Percentiles rank a stretch among this genome's conserved stretches.
Evolutionary conservation across 2,329 filamentous ascomycete species (phyloP).

Genomic region (Drechslerella coelobrocha): DNA sequence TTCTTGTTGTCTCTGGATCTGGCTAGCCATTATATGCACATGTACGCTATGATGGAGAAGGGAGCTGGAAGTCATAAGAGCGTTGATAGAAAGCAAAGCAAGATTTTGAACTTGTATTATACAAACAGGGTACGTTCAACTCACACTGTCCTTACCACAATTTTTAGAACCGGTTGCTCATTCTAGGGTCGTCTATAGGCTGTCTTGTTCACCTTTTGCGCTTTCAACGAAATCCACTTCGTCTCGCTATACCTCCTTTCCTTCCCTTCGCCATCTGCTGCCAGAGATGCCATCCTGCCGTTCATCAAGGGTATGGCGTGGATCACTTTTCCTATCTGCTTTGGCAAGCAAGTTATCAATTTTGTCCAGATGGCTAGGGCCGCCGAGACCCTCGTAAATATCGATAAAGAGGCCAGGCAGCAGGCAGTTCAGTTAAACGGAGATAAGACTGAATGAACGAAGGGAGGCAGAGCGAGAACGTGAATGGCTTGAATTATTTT

Average conservation of each 20-base stretch:
- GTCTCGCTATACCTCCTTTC: conserved; percentile 97
- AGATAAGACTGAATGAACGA: conserved; percentile 37
- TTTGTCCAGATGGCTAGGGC: conserved; percentile 93
- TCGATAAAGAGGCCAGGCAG: conserved; percentile 74
- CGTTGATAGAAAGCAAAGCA: conserved; percentile 84
- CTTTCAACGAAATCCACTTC: conserved; percentile 94
- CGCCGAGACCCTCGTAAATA: conserved; percentile 88
- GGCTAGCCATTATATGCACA: conserved; percentile 97
- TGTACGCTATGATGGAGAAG: conserved; percentile 65
- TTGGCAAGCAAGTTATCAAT: conserved; percentile 91
- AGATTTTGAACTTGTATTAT: conserved; percentile 93
- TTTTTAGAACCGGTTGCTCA: neutral
- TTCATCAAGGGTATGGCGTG: conserved; percentile 68
- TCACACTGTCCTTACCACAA: conserved; percentile 15
- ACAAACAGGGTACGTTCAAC: conserved; percentile 79
- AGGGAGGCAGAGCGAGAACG: neutral
- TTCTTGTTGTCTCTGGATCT: conserved; percentile 89
- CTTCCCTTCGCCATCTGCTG: conserved; percentile 78
- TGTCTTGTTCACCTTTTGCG: conserved; percentile 89
- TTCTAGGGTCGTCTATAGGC: conserved; percentile 63
- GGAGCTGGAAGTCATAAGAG: conserved; percentile 79
- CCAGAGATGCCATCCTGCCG: conserved; percentile 69
- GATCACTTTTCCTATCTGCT: conserved; percentile 85
- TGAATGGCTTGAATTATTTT: conserved; percentile 3
- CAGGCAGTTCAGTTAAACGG: conserved; percentile 30